Evolutionary conservation across 2,329 filamentous ascomycete species (phyloP).

Genomic region (Alternaria infectoria): DNA sequence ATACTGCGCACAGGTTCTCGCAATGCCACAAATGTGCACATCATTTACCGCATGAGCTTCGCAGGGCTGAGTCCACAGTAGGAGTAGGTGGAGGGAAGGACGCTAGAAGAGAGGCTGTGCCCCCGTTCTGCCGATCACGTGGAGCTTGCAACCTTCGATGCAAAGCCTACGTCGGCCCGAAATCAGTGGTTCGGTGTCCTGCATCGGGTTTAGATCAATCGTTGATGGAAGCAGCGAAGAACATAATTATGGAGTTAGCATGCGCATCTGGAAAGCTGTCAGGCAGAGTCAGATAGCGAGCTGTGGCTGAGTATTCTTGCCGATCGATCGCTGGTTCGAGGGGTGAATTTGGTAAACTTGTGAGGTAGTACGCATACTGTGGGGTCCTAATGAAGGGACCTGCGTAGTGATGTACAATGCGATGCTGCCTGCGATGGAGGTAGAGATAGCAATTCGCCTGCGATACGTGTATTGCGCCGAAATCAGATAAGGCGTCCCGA

Average conservation of each 20-base stretch:
- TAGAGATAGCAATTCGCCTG: background rate
- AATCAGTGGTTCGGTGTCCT: background rate
- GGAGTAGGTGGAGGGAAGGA: background rate
- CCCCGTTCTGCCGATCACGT: background rate
- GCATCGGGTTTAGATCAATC: background rate
- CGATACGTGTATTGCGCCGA: background rate
- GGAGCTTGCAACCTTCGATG: too few relatives aligned
- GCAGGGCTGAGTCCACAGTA: background rate
- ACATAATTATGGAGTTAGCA: background rate
- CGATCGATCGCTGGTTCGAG: background rate
- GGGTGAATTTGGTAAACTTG: too few relatives aligned
- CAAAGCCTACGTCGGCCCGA: background rate
- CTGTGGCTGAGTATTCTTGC: background rate
- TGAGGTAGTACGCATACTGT: too few relatives aligned
- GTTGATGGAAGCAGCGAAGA: background rate
- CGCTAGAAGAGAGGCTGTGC: background rate
- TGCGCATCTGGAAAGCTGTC: background rate
- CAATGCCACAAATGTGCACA: background rate
- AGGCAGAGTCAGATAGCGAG: background rate
- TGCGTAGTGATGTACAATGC: background rate
- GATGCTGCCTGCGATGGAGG: background rate
- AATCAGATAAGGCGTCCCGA: background rate
- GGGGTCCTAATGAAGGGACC: background rate
- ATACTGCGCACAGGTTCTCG: background rate
- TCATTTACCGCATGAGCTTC: background rate